Conservation (phyloP, 768 basidiomycete species). For the Agaricus blazei region DNA sequence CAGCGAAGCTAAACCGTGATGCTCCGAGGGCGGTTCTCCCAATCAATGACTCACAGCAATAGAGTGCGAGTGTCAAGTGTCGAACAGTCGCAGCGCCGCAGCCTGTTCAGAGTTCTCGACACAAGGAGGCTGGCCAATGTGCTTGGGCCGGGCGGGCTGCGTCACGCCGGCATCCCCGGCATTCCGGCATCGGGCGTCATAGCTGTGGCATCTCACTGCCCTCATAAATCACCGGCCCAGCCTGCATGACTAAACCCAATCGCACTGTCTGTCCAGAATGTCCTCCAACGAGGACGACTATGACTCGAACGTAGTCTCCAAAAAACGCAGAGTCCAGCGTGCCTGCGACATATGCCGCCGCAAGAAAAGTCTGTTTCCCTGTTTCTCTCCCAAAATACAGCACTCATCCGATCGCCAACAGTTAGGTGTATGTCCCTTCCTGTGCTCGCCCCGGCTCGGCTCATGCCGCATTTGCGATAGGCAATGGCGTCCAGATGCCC, state of each 20-base stretch:
- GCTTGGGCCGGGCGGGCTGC: no score
- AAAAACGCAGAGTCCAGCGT: slow-evolving; percentile 70
- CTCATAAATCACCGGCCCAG: no score
- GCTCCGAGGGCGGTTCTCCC: no score
- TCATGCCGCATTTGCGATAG: slow-evolving; percentile 21
- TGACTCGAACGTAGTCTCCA: slow-evolving; percentile 36
- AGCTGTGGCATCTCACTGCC: no score
- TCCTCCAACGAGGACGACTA: slow-evolving; percentile 66
- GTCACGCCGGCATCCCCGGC: no score
- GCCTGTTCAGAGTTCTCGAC: no score
- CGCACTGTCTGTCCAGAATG: slow-evolving; percentile 28
- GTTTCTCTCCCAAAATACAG: not conserved
- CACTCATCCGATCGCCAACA: slow-evolving; percentile 17
- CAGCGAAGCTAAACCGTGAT: no score
- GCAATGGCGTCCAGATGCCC: slow-evolving; percentile 70
- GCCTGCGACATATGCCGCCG: slow-evolving; percentile 81
- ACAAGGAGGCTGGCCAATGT: no score
- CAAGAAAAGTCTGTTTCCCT: slow-evolving; percentile 63
- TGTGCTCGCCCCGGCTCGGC: not conserved
- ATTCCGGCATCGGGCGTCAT: not conserved
- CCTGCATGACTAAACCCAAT: not conserved
- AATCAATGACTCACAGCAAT: no score
- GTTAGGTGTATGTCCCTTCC: slow-evolving; percentile 55
- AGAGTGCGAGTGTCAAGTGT: no score
- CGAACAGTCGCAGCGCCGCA: no score